Conservation (phyloP, 768 basidiomycete species). For the Myochromella boudieri region DNA sequence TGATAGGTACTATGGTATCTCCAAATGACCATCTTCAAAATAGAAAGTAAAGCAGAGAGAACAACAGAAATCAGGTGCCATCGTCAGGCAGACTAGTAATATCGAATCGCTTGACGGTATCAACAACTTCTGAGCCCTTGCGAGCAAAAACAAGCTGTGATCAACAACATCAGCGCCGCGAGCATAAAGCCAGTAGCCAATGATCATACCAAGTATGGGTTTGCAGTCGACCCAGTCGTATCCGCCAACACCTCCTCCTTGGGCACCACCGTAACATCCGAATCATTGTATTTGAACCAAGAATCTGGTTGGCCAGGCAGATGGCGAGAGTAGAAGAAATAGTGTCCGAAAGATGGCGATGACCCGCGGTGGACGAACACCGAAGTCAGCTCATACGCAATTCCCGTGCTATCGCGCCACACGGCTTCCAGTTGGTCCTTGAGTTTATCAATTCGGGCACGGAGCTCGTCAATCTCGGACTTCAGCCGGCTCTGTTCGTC, state of each 20-base stretch:
- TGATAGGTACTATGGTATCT: conserved; percentile 15
- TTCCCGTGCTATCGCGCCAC: conserved; percentile 67
- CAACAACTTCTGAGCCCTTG: conserved; percentile 75
- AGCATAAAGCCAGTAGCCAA: neutral
- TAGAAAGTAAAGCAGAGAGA: conserved; percentile 3
- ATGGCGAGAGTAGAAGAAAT: conserved; percentile 93
- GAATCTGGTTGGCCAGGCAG: conserved; percentile 76
- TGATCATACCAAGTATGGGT: conserved; percentile 76
- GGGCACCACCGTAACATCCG: conserved; percentile 71
- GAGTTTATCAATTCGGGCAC: conserved; percentile 46
- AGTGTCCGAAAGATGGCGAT: conserved; percentile 87
- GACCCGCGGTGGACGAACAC: conserved; percentile 95
- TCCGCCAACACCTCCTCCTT: conserved; percentile 87
- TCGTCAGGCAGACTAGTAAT: conserved; percentile 25
- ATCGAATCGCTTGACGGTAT: conserved; percentile 74
- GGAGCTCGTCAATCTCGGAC: conserved; percentile 57
- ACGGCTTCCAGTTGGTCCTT: conserved; percentile 71
- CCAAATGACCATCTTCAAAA: conserved; percentile 1
- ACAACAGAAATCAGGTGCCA: neutral
- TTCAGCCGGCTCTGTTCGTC: conserved; percentile 53
- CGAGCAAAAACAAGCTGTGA: conserved; percentile 83
- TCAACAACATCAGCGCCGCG: conserved; percentile 5
- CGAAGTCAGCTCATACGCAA: conserved; percentile 87
- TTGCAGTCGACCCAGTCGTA: conserved; percentile 88
- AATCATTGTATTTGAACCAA: conserved; percentile 98